Percentiles rank a stretch among this genome's conserved stretches.
These are phyloP conservation scores for Erigeron canadensis DNA, from an alignment of 129 eudicot genomes.

Conservation along the genomic window DNA sequence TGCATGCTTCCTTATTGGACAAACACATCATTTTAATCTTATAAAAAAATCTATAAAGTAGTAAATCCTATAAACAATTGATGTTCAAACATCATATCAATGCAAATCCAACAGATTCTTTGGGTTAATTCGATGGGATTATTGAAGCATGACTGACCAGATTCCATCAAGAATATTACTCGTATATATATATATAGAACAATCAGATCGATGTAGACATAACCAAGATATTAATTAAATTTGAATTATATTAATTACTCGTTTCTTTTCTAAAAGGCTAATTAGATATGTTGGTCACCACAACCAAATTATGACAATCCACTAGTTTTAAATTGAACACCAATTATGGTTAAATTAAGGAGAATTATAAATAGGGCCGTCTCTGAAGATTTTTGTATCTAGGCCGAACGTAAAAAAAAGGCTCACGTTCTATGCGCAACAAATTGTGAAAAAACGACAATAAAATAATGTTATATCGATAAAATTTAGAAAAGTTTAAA, in stretches of 20 bases:
- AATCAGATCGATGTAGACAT: background rate
- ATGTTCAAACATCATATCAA: conserved; percentile 8
- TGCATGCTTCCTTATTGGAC: background rate
- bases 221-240: background rate
- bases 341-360: too few species aligned
- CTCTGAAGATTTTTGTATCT: too few species aligned
- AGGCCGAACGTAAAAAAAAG: too few species aligned
- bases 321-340: background rate
- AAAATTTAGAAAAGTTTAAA: too few species aligned
- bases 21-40: background rate
- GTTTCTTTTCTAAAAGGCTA: background rate
- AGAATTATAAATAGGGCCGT: too few species aligned
- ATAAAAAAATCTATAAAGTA: too few species aligned
- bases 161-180: background rate
- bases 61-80: background rate
- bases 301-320: background rate
- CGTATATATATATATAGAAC: background rate
- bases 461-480: too few species aligned
- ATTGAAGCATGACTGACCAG: background rate
- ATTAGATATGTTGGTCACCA: background rate
- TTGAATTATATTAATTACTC: background rate
- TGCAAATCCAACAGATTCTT: conserved; percentile 5
- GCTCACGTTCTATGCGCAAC: too few species aligned
- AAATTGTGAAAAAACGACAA: too few species aligned
- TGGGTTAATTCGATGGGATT: background rate